Base-by-base conservation (phyloP, 176 grass and related monocot genomes). In the Saccharum spontaneum region DNA sequence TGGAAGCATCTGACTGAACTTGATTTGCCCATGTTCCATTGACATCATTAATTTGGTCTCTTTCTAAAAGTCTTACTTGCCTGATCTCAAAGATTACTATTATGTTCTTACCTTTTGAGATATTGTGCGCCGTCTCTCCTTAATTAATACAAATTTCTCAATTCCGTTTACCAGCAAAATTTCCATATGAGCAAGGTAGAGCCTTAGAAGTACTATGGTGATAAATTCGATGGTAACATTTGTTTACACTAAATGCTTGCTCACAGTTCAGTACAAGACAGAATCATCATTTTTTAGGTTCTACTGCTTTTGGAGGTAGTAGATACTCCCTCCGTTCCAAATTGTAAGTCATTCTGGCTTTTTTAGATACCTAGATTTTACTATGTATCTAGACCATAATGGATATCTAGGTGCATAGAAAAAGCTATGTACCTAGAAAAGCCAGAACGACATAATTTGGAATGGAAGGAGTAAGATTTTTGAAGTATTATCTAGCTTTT, bases 81-180 rank as follows among this genome's bases (percentile, higher is more conserved):
- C 30, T 50, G 68, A 72, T 36, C 60, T 82, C 4, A 22, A 26
- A 52, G 18, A 52, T 69, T 75, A 76, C 5, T 69, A 39, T 82
- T 76, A 20, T 41, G 1, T 87, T 69, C 26, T 69, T 69, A 37
- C 15, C 5, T 82, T 28, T 76, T 50, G 6, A 3, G 16, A 64
- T 78, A 17, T 40, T 12, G 14, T 40, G 52, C 28, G 10, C 10
- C 39, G n/a, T 72, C 30, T 62, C 24, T 77, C 13, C 50, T 33
- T 66, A 33, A 62, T 82, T 60, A 60, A 82, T 59, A 41, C 65
- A 71, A 30, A 88, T 11, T 67, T 61, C 5, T 48, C 41, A n/a
- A 63, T 23, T 55, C 20, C 46, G 9, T 70, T 48, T 69, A 55
- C 66, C 11, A 12, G 34, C 22, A 28, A 50, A 38, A 18, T 18